Evolutionary conservation across 345 rosid species (phyloP), one percentile per base, ranked within the genome.

Genomic region (Melaleuca quinquenervia): DNA sequence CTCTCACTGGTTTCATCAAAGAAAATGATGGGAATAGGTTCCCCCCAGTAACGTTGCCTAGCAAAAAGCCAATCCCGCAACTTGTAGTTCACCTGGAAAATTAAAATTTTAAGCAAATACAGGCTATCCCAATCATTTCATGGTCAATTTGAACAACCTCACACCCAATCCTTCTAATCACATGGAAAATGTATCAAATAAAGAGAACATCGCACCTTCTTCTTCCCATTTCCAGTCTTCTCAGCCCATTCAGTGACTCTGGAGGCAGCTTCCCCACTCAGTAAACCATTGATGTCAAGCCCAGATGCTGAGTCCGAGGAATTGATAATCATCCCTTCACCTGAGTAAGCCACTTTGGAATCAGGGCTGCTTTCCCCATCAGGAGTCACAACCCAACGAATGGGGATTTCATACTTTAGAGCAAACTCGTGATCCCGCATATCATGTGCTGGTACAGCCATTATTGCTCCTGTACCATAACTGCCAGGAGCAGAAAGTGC

Each of bases 1-100:
- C 91, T 90, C 91, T 95, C 99, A 85, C 91, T 89, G 49, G 90
- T 90, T 56, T 91, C 97, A 85, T 95, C 94, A 88, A 91, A 85
- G 89, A 95, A 95, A 82, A 95, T 84, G 83, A 97, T 92, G 1
- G 99, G 99, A 64, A 97, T 95, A 87, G 99, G 99, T 89, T 97
- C 99, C 14, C 99, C 99, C 99, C 99, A 97, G 87, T 97, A 97
- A 14, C 99, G 98, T 86, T 97, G 99, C 87, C 98, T 88, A 85
- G 99, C 98, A 93, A 97, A 97, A 87, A 97, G 96, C 99, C 99
- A 97, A 90, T 97, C 99, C 89, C 99, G 91, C 91, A 95, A 89
- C 94, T 95, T 97, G 92, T 87, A 97, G 88, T 97, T 97, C 83
- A 97, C 95, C 99, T 95, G 92, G 84, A 87, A 83, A 85, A 84